phyloP scores from a whole-genome alignment of 2,329 filamentous ascomycete genomes.

The Aspergillus quadrilineatus region DNA sequence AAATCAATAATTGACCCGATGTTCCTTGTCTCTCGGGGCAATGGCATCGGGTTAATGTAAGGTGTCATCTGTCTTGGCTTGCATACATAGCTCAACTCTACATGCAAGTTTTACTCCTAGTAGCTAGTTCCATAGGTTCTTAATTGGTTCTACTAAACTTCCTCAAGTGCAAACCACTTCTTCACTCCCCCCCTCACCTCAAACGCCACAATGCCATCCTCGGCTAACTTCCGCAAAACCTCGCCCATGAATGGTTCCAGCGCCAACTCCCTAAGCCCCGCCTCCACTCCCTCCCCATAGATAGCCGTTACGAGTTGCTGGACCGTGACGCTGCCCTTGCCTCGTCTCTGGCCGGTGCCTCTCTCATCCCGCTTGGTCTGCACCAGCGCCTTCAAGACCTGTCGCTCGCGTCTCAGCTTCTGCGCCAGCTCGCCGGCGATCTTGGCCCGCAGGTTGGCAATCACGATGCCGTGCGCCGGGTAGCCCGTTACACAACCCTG shows the following conservation, averaged over 20 bases:
- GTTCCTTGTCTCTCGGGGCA: no score
- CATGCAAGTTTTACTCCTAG: no score
- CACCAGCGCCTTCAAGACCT: background rate
- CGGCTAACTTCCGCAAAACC: slow-evolving; percentile 45
- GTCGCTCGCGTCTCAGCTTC: slow-evolving; percentile 32
- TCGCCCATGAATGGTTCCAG: slow-evolving; percentile 47
- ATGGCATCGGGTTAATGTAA: no score
- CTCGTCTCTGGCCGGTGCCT: no score
- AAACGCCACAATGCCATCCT: slow-evolving; percentile 46
- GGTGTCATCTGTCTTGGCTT: no score
- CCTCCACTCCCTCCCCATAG: slow-evolving; percentile 38
- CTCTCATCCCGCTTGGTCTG: background rate
- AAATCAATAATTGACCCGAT: background rate
- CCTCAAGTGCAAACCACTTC: slow-evolving; percentile 32
- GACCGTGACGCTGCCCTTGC: no score
- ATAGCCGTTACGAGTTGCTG: slow-evolving; percentile 44
- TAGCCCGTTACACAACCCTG: slow-evolving; percentile 43
- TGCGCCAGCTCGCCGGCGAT: slow-evolving; percentile 37
- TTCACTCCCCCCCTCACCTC: slow-evolving; percentile 34
- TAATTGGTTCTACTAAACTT: no score
- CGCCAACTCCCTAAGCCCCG: slow-evolving; percentile 32
- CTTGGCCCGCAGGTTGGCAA: slow-evolving; percentile 40
- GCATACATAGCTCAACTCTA: no score
- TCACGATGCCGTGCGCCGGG: slow-evolving; percentile 46
- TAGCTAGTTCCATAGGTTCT: no score